These are phyloP conservation scores for Triangularia verruculosa DNA, from an alignment of 2,329 filamentous ascomycete species.

Conservation along the genomic window DNA sequence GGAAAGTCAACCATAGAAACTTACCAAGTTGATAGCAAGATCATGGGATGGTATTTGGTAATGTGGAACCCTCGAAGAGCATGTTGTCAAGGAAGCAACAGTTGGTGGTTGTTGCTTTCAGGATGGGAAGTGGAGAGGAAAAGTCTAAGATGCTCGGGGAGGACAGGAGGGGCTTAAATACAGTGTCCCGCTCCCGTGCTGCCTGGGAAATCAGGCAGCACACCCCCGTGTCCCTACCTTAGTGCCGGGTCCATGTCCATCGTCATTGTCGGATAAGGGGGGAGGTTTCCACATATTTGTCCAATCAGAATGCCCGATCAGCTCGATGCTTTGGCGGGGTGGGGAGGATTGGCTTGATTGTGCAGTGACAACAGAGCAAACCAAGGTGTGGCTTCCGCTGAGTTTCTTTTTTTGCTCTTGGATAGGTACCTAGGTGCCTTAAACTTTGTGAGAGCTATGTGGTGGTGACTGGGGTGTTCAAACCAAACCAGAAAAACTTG, in stretches of 20 bases:
- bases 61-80: neutral
- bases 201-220: neutral
- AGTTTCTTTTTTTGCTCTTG: neutral
- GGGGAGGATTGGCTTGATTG: neutral
- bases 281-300: neutral
- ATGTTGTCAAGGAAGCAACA: neutral
- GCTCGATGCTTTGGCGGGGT: neutral
- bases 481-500: too few species aligned
- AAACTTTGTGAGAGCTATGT: neutral
- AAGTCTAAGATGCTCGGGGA: neutral
- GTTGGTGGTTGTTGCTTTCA: neutral
- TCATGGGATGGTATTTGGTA: neutral
- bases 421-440: neutral
- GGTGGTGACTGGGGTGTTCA: too few species aligned
- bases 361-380: neutral
- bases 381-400: neutral
- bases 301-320: neutral
- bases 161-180: neutral
- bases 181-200: neutral
- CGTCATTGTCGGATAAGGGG: neutral
- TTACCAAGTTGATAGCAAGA: neutral
- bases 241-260: too few species aligned
- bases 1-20: neutral
- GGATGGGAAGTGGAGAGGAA: neutral
- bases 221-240: neutral